Base-by-base conservation (phyloP, 257 asterid genomes). In the Solanum tacnaense region DNA sequence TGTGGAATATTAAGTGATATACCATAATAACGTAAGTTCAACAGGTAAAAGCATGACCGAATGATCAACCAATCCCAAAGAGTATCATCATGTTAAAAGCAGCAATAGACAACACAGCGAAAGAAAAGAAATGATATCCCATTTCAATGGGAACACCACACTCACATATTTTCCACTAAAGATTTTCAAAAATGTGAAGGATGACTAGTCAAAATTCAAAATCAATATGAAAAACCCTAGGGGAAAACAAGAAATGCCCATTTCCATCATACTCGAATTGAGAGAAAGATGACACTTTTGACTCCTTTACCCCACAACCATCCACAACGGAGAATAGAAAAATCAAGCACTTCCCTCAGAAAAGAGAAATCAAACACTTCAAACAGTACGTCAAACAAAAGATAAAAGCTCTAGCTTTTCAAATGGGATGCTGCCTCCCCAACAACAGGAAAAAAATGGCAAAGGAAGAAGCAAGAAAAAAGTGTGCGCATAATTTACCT, bases 401-500 rank as follows among this genome's bases (percentile, higher is more conserved):
- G 44, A 49, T 18, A 49, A 38, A 29, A 29, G 16, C 41, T 46
- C 36, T 9, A 81, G 56, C 70, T 46, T 44, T 49, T 79, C 38
- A 44, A 36, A 21, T 27, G n/a, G 56, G 20, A 79, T 21, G 23
- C 84, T 41, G n/a, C 10, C 41, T 27, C 70, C 70, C 70, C 41
- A 18, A 29, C 18, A 82, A 29, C 2, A 18, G 36, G 39, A 29
- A 27, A 27, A 46, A 74, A 65, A 84, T 34, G 31, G 72, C 62
- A 3, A 27, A 44, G 85, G 25, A 79, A 44, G 85, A 44, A 79
- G 70, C 67, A 49, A 49, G 36, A 49, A 11, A 12, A 49, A 3
- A 29, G 39, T 15, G 31, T 16, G 38, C 3, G 85, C 29, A 49
- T 82, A 82, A 82, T 49, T 81, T 94, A 97, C 99, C 99, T 96